Evolutionary conservation across 495 filamentous ascomycete species (phyloP).

Genomic region (Podospora comata): DNA sequence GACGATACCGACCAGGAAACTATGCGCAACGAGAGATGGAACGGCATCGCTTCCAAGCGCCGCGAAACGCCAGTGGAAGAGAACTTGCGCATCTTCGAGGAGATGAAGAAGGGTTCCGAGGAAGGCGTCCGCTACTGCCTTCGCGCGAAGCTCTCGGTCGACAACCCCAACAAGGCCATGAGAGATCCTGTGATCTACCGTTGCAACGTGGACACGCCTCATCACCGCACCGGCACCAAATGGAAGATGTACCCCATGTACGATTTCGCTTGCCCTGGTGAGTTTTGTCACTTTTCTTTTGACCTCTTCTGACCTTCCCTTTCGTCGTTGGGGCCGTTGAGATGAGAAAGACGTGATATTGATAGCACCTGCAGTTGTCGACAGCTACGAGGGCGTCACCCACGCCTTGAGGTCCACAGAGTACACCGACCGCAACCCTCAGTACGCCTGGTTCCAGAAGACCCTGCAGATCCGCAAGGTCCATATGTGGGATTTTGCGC

Average conservation of each 20-base stretch:
- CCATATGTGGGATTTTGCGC: slow-evolving; percentile 95
- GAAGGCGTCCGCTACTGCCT: slow-evolving; percentile 81
- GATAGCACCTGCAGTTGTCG: slow-evolving; percentile 71
- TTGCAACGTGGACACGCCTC: slow-evolving; percentile 67
- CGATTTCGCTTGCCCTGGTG: slow-evolving; percentile 32
- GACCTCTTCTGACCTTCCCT: slow-evolving; percentile 56
- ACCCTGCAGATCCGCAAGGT: slow-evolving; percentile 81
- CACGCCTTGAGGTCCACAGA: slow-evolving; percentile 94
- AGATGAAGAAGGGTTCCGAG: slow-evolving; percentile 79
- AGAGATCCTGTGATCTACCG: slow-evolving; percentile 94
- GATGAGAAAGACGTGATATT: too few relatives aligned
- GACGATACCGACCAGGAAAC: slow-evolving; percentile 85
- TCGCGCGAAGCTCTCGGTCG: slow-evolving; percentile 81
- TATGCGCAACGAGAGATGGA: slow-evolving; percentile 76
- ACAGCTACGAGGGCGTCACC: slow-evolving; percentile 87
- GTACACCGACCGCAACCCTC: slow-evolving; percentile 94
- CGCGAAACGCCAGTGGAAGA: slow-evolving; percentile 77
- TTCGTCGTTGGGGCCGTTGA: too few relatives aligned
- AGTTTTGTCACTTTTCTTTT: neutral
- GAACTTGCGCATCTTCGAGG: slow-evolving; percentile 73
- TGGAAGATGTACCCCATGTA: slow-evolving; percentile 98
- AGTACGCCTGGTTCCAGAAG: slow-evolving; percentile 95
- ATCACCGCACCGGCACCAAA: slow-evolving; percentile 76
- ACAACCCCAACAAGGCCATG: slow-evolving; percentile 81
- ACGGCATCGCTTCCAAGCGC: slow-evolving; percentile 69